Conservation (phyloP, 164 flowering plant genomes). For the Liquidambar formosana region DNA sequence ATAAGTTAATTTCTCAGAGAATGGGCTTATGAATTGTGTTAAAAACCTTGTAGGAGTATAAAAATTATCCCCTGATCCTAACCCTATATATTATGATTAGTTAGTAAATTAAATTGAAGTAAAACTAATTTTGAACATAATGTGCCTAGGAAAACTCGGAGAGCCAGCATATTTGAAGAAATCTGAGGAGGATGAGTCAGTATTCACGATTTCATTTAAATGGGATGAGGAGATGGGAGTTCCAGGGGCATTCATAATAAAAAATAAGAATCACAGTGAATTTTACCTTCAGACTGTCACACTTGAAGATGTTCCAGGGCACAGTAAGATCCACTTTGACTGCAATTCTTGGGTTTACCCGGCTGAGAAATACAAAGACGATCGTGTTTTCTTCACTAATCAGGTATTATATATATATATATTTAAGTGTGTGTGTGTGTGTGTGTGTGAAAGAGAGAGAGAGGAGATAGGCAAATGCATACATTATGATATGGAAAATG, state of each 20-base stretch:
- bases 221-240: conserved; percentile 41
- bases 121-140: not conserved
- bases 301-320: conserved; percentile 46
- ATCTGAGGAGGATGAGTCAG: conserved; percentile 34
- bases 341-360: conserved; percentile 72
- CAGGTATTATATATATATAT: no score
- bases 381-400: conserved; percentile 56
- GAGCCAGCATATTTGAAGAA: conserved; percentile 36
- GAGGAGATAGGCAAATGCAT: no score
- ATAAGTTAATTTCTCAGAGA: no score
- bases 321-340: conserved; percentile 40
- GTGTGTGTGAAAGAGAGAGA: no score
- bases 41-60: no score
- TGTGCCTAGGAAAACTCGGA: conserved; percentile 34
- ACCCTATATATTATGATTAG: no score
- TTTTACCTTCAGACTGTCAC: conserved; percentile 48
- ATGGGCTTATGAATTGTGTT: no score
- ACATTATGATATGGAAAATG: no score
- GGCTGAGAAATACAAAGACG: conserved; percentile 28
- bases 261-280: conserved; percentile 41
- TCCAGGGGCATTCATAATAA: conserved; percentile 50
- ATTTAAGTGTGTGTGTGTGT: no score
- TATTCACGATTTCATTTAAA: conserved; percentile 41
- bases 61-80: no score
- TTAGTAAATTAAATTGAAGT: not conserved